phyloP scores from a whole-genome alignment of 202 grass and related monocot genomes.

The Dendrocalamus latiflorus region DNA sequence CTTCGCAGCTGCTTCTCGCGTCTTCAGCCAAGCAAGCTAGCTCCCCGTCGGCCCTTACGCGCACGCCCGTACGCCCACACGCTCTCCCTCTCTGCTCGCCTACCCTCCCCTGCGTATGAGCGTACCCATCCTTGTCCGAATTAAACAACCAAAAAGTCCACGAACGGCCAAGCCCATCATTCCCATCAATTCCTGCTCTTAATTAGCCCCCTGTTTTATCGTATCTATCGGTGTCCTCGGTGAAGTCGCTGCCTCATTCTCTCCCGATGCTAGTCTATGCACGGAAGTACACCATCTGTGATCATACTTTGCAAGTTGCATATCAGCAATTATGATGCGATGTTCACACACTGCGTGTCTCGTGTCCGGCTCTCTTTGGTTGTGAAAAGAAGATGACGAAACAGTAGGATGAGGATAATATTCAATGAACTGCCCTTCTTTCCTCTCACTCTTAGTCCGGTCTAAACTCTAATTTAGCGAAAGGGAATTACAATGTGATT shows the following conservation, averaged over 20 bases:
- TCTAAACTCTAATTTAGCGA: neutral
- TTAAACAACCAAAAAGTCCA: neutral
- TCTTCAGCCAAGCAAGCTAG: neutral
- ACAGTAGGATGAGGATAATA: neutral
- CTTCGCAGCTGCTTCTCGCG: conserved; percentile 25
- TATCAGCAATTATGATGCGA: neutral
- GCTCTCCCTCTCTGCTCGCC: neutral
- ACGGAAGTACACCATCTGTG: neutral
- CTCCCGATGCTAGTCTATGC: neutral
- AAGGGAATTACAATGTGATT: neutral
- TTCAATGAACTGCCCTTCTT: neutral
- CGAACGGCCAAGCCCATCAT: too few relatives aligned
- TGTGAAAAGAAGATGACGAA: neutral
- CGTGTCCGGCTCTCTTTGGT: neutral
- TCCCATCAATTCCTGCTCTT: too few relatives aligned
- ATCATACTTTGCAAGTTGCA: neutral
- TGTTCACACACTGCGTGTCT: neutral
- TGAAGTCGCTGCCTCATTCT: neutral
- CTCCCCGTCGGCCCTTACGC: too few relatives aligned
- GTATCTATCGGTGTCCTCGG: neutral
- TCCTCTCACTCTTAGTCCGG: neutral
- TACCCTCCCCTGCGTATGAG: neutral
- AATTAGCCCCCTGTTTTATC: conserved; percentile 10
- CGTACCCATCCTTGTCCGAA: neutral
- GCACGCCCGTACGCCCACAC: neutral